These are phyloP conservation scores for Cordyceps pruinosa DNA, from an alignment of 2,329 filamentous ascomycete species.

Conservation along the genomic window DNA sequence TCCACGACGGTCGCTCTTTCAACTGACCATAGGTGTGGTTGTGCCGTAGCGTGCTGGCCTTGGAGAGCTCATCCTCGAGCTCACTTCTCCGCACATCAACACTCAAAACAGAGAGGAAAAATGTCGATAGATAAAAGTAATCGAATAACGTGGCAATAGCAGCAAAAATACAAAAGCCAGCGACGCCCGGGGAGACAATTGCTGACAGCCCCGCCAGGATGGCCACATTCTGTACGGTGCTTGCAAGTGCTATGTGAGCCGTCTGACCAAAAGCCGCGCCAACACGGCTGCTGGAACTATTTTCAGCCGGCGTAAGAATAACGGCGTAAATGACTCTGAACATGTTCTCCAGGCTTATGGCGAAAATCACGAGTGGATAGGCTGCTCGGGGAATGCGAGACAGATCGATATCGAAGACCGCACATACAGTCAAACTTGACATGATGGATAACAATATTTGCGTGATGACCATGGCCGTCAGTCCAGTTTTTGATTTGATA, in stretches of 20 bases:
- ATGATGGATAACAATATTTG: slow-evolving; percentile 68
- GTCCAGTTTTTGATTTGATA: slow-evolving; percentile 67
- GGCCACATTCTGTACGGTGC: slow-evolving; percentile 60
- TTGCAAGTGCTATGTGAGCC: slow-evolving; percentile 60
- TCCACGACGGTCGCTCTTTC: slow-evolving; percentile 38
- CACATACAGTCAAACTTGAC: slow-evolving; percentile 74
- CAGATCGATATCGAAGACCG: slow-evolving; percentile 66
- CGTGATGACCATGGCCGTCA: slow-evolving; percentile 62
- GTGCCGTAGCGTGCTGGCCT: slow-evolving; percentile 39
- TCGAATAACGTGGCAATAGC: slow-evolving; percentile 70
- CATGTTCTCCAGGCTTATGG: slow-evolving; percentile 72
- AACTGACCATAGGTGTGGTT: slow-evolving; percentile 22
- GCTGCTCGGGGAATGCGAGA: slow-evolving; percentile 66
- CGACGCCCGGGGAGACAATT: slow-evolving; percentile 62
- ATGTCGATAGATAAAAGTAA: slow-evolving; percentile 71
- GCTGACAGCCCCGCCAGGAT: slow-evolving; percentile 60
- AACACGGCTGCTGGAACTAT: slow-evolving; percentile 61
- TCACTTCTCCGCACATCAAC: slow-evolving; percentile 73
- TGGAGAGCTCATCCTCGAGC: slow-evolving; percentile 63
- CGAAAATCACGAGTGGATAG: slow-evolving; percentile 70
- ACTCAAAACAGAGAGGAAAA: slow-evolving; percentile 72
- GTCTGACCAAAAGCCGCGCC: slow-evolving; percentile 69
- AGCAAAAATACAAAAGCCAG: slow-evolving; percentile 69
- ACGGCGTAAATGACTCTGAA: slow-evolving; percentile 73
- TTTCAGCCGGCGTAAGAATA: slow-evolving; percentile 61